Evolutionary conservation across 108 stramenopile genomes (phyloP).

Genomic region (Fistulifera solaris): DNA sequence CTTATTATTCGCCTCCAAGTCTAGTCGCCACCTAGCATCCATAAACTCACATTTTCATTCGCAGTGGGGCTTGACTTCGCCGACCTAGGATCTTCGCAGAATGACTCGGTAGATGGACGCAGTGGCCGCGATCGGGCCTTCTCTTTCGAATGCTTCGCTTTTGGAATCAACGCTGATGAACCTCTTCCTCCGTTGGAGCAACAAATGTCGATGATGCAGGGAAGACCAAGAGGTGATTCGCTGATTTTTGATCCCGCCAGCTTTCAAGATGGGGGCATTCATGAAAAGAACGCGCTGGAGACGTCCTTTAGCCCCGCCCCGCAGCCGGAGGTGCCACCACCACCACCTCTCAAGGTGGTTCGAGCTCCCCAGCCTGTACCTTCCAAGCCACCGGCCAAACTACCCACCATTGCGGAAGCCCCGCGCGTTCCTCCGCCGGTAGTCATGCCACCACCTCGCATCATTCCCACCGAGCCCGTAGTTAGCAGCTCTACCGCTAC

Average conservation of each 20-base stretch:
- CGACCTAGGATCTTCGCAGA: not conserved
- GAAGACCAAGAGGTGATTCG: conserved; percentile 78
- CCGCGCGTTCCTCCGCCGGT: not conserved
- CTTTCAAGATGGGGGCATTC: conserved; percentile 85
- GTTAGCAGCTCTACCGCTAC: conserved; percentile 7
- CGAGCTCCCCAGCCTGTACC: conserved; percentile 2
- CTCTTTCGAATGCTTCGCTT: conserved; percentile 84
- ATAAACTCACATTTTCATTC: conserved; percentile 3
- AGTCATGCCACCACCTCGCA: conserved; percentile 3
- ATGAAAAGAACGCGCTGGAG: conserved; percentile 64
- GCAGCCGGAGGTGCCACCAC: not conserved
- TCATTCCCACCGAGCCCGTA: not conserved
- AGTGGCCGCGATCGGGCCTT: conserved; percentile 60
- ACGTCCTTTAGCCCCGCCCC: conserved; percentile 4
- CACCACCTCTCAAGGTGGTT: not conserved
- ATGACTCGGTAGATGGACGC: not conserved
- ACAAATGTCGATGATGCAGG: not conserved
- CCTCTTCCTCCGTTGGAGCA: conserved; percentile 27
- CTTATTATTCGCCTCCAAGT: not conserved
- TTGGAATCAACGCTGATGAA: conserved; percentile 64
- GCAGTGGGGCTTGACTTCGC: conserved; percentile 6
- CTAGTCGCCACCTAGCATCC: not conserved
- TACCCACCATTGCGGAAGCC: not conserved
- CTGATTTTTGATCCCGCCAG: conserved; percentile 85
- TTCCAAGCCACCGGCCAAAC: conserved; percentile 1